Conservation (phyloP, 768 basidiomycete genomes). For the Rhizopogon vulgaris region DNA sequence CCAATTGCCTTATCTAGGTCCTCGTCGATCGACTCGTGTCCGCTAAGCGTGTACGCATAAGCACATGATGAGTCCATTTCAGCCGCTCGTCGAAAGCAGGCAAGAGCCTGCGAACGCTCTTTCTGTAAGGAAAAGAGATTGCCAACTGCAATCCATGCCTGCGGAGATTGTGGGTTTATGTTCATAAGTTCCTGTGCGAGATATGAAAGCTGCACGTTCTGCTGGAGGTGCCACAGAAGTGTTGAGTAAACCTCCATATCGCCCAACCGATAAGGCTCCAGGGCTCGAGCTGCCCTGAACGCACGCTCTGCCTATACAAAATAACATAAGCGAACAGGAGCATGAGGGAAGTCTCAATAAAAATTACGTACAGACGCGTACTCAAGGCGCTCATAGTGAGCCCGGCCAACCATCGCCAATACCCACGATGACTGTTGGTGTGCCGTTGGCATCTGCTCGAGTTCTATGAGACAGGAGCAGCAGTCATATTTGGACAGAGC, state of each 20-base stretch:
- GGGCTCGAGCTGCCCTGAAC: slow-evolving; percentile 71
- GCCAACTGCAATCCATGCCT: slow-evolving; percentile 95
- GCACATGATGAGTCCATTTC: slow-evolving; percentile 87
- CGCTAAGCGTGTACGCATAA: slow-evolving; percentile 94
- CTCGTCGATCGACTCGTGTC: slow-evolving; percentile 95
- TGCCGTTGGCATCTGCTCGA: slow-evolving; percentile 67
- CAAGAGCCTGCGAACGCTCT: slow-evolving; percentile 87
- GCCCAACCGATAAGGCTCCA: slow-evolving; percentile 85
- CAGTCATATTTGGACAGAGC: slow-evolving; percentile 74
- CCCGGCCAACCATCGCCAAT: slow-evolving; percentile 76
- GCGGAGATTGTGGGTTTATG: slow-evolving; percentile 73
- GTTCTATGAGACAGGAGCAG: slow-evolving; percentile 62
- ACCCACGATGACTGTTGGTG: slow-evolving; percentile 76
- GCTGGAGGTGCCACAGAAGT: slow-evolving; percentile 89
- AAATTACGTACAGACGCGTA: slow-evolving; percentile 71
- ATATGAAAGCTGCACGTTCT: slow-evolving; percentile 79
- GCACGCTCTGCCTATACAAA: slow-evolving; percentile 76
- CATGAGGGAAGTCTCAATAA: slow-evolving; percentile 10
- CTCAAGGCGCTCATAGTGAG: slow-evolving; percentile 85
- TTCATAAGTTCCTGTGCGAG: slow-evolving; percentile 89
- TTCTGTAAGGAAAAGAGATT: slow-evolving; percentile 95
- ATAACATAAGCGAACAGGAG: slow-evolving; percentile 10
- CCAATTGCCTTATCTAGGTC: slow-evolving; percentile 88
- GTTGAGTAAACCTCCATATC: slow-evolving; percentile 98
- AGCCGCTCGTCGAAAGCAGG: slow-evolving; percentile 89